Percentiles rank a stretch among this genome's conserved stretches.
Evolutionary conservation across 176 grass and related monocot species (phyloP).

Genomic region (Poa annua): DNA sequence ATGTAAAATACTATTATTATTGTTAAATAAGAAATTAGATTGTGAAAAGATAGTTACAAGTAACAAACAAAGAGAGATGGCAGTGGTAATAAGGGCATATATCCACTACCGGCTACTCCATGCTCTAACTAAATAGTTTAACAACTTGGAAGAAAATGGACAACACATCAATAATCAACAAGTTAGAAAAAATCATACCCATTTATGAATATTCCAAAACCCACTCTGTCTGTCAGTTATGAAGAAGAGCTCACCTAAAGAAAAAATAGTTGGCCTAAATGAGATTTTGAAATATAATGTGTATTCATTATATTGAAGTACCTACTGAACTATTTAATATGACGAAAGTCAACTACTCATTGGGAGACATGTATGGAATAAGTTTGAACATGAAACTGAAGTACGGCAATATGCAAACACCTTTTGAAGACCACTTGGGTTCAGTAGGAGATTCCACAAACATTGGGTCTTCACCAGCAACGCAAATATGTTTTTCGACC

Average conservation of each 20-base stretch:
- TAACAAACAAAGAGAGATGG: conserved; percentile 18
- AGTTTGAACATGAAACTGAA: neutral
- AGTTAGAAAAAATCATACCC: conserved; percentile 57
- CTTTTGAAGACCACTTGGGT: conserved; percentile 94
- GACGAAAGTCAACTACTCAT: neutral
- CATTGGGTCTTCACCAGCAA: conserved; percentile 77
- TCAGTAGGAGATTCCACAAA: conserved; percentile 92
- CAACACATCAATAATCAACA: conserved; percentile 31
- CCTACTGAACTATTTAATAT: neutral
- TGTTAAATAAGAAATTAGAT: neutral
- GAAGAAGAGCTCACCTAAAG: conserved; percentile 86
- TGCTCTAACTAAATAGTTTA: conserved; percentile 5
- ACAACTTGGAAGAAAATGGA: neutral
- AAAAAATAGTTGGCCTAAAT: conserved; percentile 35
- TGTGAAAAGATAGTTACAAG: conserved; percentile 6
- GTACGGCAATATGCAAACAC: conserved; percentile 42
- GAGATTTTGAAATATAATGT: conserved; percentile 31
- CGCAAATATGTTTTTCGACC: conserved; percentile 57
- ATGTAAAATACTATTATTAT: conserved; percentile 11
- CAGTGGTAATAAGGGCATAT: neutral
- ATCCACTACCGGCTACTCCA: neutral
- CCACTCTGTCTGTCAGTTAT: conserved; percentile 82
- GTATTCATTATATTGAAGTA: neutral
- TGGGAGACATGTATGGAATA: neutral
- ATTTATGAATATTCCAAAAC: conserved; percentile 97